Evolutionary conservation across 2,329 filamentous ascomycete species (phyloP).

Genomic region (Lecanoromycetidae sp.): DNA sequence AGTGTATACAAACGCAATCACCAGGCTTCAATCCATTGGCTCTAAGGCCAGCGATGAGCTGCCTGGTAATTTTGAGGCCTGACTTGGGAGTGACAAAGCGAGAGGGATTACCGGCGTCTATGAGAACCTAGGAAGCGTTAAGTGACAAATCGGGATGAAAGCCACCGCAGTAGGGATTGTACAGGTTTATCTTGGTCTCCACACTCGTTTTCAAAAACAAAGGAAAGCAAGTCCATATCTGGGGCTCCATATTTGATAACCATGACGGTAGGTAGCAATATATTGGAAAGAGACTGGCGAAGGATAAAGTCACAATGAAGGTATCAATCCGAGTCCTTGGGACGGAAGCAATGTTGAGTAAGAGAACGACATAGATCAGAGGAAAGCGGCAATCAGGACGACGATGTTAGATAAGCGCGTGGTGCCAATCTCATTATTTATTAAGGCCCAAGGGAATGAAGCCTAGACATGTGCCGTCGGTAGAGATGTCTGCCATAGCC

Average conservation of each 20-base stretch:
- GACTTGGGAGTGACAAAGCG: constrained; percentile 37
- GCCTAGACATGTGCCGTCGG: too few species aligned
- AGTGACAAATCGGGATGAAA: neutral
- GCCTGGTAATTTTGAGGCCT: constrained; percentile 34
- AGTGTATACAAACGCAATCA: constrained; percentile 44
- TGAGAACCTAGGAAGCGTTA: constrained; percentile 33
- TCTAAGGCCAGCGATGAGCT: constrained; percentile 41
- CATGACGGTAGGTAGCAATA: neutral
- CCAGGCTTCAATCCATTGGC: constrained; percentile 37
- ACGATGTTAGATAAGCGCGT: too few species aligned
- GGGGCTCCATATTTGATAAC: neutral
- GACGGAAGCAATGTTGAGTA: too few species aligned
- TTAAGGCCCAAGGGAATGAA: too few species aligned
- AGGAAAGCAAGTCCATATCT: constrained; percentile 37
- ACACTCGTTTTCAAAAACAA: constrained; percentile 38
- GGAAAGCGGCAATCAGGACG: too few species aligned
- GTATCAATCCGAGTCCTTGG: too few species aligned
- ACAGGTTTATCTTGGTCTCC: constrained; percentile 41
- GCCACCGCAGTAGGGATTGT: neutral
- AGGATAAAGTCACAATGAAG: neutral
- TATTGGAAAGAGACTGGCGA: neutral
- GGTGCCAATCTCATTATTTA: too few species aligned
- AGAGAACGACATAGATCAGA: too few species aligned
- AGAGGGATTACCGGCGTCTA: constrained; percentile 37
- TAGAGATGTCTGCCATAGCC: too few species aligned